phyloP scores from a whole-genome alignment of 2,329 filamentous ascomycete species.

The Pezicula radicicola region DNA sequence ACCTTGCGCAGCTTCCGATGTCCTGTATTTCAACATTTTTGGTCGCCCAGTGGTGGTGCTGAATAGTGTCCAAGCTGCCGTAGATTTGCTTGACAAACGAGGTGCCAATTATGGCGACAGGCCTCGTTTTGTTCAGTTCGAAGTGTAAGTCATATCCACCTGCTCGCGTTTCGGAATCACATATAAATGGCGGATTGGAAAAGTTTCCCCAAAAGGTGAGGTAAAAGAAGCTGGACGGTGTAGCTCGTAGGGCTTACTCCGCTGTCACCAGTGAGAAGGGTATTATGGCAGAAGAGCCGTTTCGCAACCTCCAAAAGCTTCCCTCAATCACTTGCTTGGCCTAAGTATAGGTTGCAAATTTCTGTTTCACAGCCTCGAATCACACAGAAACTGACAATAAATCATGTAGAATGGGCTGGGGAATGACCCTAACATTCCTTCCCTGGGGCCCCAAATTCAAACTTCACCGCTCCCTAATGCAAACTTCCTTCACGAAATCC shows the following conservation, averaged over 20 bases:
- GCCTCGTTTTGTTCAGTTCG: slow-evolving; percentile 33
- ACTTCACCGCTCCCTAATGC: slow-evolving; percentile 41
- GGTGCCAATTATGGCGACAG: slow-evolving; percentile 41
- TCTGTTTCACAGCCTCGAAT: neutral
- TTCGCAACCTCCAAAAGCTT: no score
- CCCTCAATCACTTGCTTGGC: no score
- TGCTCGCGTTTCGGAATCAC: no score
- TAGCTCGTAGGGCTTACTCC: no score
- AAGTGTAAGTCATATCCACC: neutral
- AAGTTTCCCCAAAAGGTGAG: no score
- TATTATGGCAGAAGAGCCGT: no score
- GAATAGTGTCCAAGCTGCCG: slow-evolving; percentile 37
- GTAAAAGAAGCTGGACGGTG: no score
- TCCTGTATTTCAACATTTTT: slow-evolving; percentile 2
- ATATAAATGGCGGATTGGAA: no score
- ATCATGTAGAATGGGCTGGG: slow-evolving; percentile 34
- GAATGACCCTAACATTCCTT: slow-evolving; percentile 42
- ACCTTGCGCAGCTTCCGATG: slow-evolving; percentile 18
- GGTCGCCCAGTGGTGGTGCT: slow-evolving; percentile 36
- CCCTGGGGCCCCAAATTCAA: slow-evolving; percentile 38
- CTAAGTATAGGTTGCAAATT: no score
- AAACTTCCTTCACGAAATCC: slow-evolving; percentile 39
- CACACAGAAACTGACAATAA: neutral
- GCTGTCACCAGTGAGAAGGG: no score
- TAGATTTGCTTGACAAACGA: slow-evolving; percentile 40